These are phyloP conservation scores for Chlorella variabilis DNA, from an alignment of 163 green algal species.

Conservation along the genomic window DNA sequence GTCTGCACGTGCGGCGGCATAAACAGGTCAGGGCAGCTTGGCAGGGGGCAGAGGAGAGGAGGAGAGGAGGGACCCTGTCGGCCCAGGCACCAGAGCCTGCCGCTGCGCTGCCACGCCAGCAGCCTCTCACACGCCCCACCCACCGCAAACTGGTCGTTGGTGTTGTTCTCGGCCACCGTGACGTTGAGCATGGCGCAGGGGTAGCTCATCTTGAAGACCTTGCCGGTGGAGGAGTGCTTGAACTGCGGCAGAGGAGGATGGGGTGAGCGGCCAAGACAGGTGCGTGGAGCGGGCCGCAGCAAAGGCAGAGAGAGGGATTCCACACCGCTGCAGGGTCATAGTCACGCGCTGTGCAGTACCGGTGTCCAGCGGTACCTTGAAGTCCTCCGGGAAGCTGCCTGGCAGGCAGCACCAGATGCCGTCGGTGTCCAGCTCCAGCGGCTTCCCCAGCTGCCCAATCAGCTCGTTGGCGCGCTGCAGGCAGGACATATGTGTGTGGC, in stretches of 20 bases:
- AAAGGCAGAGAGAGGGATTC: background rate
- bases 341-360: background rate
- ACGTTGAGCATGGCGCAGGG: constrained; percentile 98
- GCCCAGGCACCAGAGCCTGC: too few relatives aligned
- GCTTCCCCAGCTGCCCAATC: constrained; percentile 87
- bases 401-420: constrained; percentile 98
- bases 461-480: constrained; percentile 75
- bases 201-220: constrained; percentile 88
- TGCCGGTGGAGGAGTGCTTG: constrained; percentile 69
- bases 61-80: too few relatives aligned
- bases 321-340: background rate
- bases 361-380: constrained; percentile 56
- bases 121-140: too few relatives aligned
- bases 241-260: constrained; percentile 58
- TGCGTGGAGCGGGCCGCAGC: background rate
- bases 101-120: too few relatives aligned
- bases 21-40: background rate
- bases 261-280: background rate
- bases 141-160: constrained; percentile 95
- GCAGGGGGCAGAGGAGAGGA: too few relatives aligned
- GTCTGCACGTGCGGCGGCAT: constrained; percentile 52
- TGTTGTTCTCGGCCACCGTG: constrained; percentile 95
- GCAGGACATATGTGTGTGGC: background rate
- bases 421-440: constrained; percentile 98
- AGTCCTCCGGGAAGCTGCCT: constrained; percentile 95